A percentile compares a stretch with the other conserved stretches of the same genome.
Conservation (phyloP, 176 grass and related monocot species). For the Eragrostis nindensis region DNA sequence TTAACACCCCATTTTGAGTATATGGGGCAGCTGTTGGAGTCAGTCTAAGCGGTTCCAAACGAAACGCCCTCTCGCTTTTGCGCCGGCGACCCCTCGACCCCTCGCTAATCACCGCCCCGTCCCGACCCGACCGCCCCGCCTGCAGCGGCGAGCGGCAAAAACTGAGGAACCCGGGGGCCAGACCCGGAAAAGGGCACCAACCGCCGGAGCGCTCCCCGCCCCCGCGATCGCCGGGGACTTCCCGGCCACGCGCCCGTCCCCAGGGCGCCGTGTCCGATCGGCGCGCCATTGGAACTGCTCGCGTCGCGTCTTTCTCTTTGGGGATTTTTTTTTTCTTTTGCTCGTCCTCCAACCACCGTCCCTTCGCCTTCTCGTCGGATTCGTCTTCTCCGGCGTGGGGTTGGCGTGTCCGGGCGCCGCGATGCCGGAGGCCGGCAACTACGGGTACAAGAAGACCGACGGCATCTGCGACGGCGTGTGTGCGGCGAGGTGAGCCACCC, state of each 20-base stretch:
- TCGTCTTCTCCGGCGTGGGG: slow-evolving; percentile 15
- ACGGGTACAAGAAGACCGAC: slow-evolving; percentile 85
- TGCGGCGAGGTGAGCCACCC: slow-evolving; percentile 69
- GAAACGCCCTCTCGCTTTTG: slow-evolving; percentile 20
- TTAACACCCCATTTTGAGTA: too few species aligned
- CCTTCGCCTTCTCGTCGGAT: not conserved
- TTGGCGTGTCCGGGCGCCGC: slow-evolving; percentile 9
- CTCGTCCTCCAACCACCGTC: not conserved
- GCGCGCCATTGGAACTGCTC: slow-evolving; percentile 36
- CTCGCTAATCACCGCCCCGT: slow-evolving; percentile 21
- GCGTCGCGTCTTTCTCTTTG: not conserved
- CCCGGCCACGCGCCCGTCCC: not conserved
- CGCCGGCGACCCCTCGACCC: slow-evolving; percentile 22
- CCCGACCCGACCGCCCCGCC: not conserved
- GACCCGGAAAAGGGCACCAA: slow-evolving; percentile 14
- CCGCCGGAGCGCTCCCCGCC: not conserved
- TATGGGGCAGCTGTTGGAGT: too few species aligned
- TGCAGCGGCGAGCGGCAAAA: not conserved
- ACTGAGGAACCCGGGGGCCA: not conserved
- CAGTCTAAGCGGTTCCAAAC: slow-evolving; percentile 38
- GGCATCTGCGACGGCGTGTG: slow-evolving; percentile 73
- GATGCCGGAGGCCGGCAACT: slow-evolving; percentile 71
- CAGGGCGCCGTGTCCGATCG: not conserved
- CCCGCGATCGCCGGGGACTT: slow-evolving; percentile 34
- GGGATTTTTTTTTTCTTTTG: not conserved